These are phyloP conservation scores for Aspergillus candidus DNA, from an alignment of 2,329 filamentous ascomycete genomes.

Conservation along the genomic window DNA sequence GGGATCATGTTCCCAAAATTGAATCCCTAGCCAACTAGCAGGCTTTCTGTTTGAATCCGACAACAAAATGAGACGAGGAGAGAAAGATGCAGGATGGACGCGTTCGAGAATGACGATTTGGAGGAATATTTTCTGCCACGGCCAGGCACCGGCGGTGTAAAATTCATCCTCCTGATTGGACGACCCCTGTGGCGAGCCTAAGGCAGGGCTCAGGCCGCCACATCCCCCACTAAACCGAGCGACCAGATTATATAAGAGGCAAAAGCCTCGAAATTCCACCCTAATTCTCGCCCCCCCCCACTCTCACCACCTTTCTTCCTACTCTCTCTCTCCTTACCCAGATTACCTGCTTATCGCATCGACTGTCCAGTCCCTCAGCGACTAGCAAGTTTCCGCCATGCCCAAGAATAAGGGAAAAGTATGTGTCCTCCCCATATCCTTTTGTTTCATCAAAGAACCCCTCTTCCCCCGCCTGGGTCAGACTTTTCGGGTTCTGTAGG, in stretches of 20 bases:
- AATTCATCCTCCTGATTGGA: slow-evolving; percentile 5
- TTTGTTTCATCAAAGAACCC: slow-evolving; percentile 3
- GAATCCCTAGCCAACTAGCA: too few relatives aligned
- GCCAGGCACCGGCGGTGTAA: slow-evolving; percentile 13
- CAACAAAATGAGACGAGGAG: too few relatives aligned
- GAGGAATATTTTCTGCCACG: slow-evolving; percentile 7
- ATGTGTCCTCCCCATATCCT: slow-evolving; percentile 30
- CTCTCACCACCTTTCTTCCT: slow-evolving; percentile 12
- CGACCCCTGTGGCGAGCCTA: slow-evolving; percentile 14
- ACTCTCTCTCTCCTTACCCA: slow-evolving; percentile 3
- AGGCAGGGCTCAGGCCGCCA: slow-evolving; percentile 25
- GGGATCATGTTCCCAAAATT: too few relatives aligned
- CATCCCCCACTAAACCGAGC: slow-evolving; percentile 9
- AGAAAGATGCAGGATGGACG: neutral
- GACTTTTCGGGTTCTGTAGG: too few relatives aligned
- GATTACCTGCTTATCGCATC: slow-evolving; percentile 12
- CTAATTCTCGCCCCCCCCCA: slow-evolving; percentile 15
- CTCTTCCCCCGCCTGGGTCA: slow-evolving; percentile 10
- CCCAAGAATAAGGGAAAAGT: slow-evolving; percentile 99
- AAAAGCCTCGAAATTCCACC: slow-evolving; percentile 18
- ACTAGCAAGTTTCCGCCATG: slow-evolving; percentile 54
- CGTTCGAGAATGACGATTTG: neutral
- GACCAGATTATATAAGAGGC: slow-evolving; percentile 14
- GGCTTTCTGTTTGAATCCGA: too few relatives aligned
- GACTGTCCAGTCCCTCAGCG: slow-evolving; percentile 18